Evolutionary conservation across 148 eudicot genomes (phyloP).

Genomic region (Agrostemma githago): DNA sequence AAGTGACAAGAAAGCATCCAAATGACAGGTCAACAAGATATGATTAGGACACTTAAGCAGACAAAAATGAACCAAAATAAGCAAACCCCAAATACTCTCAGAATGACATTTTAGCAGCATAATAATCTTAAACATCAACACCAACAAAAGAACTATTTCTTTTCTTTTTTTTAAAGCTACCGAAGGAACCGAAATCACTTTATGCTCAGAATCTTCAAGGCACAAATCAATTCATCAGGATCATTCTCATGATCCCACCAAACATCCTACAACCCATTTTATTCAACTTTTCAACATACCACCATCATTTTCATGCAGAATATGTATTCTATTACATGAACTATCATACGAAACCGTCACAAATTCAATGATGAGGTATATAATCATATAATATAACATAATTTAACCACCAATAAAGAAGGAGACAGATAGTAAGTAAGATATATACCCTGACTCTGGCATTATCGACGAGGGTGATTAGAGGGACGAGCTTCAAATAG

Average conservation of each 20-base stretch:
- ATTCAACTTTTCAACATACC: constrained; percentile 8
- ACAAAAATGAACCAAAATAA: constrained; percentile 15
- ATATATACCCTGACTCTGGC: constrained; percentile 85
- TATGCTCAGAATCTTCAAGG: constrained; percentile 10
- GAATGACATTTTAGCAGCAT: constrained; percentile 11
- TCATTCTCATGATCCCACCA: constrained; percentile 13
- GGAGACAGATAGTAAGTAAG: background rate
- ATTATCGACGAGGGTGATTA: constrained; percentile 90
- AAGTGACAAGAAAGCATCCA: constrained; percentile 14
- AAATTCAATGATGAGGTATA: background rate
- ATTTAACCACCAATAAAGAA: background rate
- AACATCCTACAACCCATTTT: constrained; percentile 9
- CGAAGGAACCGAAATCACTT: constrained; percentile 9
- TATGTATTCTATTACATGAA: background rate
- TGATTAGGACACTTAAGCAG: constrained; percentile 24
- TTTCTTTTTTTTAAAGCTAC: background rate
- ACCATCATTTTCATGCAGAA: constrained; percentile 4
- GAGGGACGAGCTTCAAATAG: constrained; percentile 89
- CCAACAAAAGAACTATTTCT: background rate
- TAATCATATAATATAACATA: background rate
- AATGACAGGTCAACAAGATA: constrained; percentile 24
- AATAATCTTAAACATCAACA: constrained; percentile 6
- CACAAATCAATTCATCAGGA: constrained; percentile 9
- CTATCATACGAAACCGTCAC: background rate
- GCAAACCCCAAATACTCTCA: constrained; percentile 11